Evolutionary conservation across 768 basidiomycete species (phyloP), one percentile per base, ranked within the genome.

Genomic region (Fistulinella prunicolor): DNA sequence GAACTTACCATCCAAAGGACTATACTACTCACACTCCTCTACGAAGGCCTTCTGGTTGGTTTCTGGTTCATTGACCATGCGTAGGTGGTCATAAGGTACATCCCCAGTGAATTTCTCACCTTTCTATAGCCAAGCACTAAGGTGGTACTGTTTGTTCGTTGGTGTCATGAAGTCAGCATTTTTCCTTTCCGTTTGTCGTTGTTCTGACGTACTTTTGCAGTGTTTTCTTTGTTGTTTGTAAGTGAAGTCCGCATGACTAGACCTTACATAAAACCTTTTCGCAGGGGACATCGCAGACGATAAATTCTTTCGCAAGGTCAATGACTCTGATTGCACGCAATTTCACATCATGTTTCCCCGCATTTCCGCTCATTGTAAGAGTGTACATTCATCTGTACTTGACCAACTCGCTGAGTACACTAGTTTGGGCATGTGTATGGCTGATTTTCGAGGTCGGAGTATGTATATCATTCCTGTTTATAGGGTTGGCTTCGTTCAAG

Each of bases 61-160:
- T 89, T 97, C 56, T 96, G 94, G 94, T 96, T 95, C 64, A 82
- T 94, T 37, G 91, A 86, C 61, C 94, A 97, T 65, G 93, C 77
- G 91, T 86, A 66, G 56, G 85, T 75, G 44, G 53, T 47, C 17
- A 19, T 39, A 22, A 16, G 35, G 30, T 34, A 23, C 17, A 21
- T 40, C 54, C 1, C 42, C 47, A 51, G 20, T 29, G 26, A 40
- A 41, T 51, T 29, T 53, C 40, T 41, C 30, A 61, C 42, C 17
- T 42, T 22, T 42, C 9, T 51, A 47, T 55, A 94, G 84, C 36
- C 83, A 83, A 69, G 86, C 88, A 37, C 68, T 95, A 46, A 76
- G 94, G 45, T 92, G 86, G 86, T 89, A 87, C 55, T 85, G 85
- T 58, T 73, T 89, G 22, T 87, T 90, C 61, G 67, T 92, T 47